Percentiles rank a stretch among this genome's conserved stretches.
Conservation (phyloP, 306 rosid genomes). For the Corylus americana region DNA sequence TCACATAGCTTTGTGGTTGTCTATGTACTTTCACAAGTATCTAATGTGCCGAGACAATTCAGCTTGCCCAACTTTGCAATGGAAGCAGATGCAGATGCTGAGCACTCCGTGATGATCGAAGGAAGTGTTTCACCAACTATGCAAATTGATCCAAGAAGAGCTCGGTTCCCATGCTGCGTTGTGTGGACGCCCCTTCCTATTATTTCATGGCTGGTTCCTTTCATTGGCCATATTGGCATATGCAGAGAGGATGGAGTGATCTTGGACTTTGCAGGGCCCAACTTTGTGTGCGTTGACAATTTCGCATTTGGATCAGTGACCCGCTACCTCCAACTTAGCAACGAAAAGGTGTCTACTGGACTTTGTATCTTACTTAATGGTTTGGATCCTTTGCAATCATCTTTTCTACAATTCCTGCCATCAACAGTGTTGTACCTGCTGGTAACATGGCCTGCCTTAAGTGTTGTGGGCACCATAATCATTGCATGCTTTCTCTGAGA, state of each 20-base stretch:
- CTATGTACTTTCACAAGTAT: constrained; percentile 8
- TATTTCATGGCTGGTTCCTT: constrained; percentile 90
- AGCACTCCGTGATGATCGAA: constrained; percentile 48
- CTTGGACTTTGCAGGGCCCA: constrained; percentile 97
- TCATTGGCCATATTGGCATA: constrained; percentile 91
- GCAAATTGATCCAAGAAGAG: constrained; percentile 71
- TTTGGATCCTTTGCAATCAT: neutral
- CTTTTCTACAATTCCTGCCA: neutral
- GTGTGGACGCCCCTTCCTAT: constrained; percentile 99
- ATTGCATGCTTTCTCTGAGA: constrained; percentile 19
- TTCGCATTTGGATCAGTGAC: constrained; percentile 87
- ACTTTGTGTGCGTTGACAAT: constrained; percentile 78
- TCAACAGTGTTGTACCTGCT: constrained; percentile 13
- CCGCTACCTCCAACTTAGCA: constrained; percentile 70
- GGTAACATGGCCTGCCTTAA: constrained; percentile 14
- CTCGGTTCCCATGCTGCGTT: constrained; percentile 87
- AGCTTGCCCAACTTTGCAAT: constrained; percentile 38
- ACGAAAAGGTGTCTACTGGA: constrained; percentile 56
- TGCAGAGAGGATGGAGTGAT: constrained; percentile 97
- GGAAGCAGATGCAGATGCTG: constrained; percentile 60
- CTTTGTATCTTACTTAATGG: constrained; percentile 3
- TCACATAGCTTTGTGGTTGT: neutral
- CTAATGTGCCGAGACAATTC: constrained; percentile 22
- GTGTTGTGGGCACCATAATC: neutral
- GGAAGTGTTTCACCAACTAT: constrained; percentile 40